A percentile compares a stretch with the other conserved stretches of the same genome.
phyloP scores from a whole-genome alignment of 1,139 yeast species.

The Taphrina wiesneri region DNA sequence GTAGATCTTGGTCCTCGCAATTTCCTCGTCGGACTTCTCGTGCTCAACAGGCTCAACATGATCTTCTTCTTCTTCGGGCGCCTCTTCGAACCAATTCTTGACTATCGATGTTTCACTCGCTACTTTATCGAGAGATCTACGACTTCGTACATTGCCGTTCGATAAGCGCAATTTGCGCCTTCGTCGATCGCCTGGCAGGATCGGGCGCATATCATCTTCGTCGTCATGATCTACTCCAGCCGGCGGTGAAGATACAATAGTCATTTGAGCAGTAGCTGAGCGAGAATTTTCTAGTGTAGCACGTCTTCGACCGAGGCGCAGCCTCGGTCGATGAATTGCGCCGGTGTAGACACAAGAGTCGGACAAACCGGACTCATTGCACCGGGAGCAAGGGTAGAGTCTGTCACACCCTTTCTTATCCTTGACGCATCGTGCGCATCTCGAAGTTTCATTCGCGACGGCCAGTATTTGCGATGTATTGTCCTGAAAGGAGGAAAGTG shows the following conservation, averaged over 20 bases:
- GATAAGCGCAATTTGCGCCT: background rate
- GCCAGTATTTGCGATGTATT: background rate
- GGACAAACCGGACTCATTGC: background rate
- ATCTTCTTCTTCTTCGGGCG: background rate
- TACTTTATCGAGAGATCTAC: too few relatives aligned
- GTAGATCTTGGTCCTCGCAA: background rate
- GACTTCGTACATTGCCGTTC: background rate
- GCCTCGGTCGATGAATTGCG: background rate
- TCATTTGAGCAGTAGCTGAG: background rate
- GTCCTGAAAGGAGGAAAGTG: background rate
- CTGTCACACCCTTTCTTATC: slow-evolving; percentile 16
- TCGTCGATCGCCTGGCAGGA: background rate
- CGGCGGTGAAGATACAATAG: background rate
- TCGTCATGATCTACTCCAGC: background rate
- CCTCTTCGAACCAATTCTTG: slow-evolving; percentile 15
- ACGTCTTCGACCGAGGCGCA: background rate
- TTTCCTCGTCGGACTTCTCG: slow-evolving; percentile 17
- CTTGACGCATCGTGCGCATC: slow-evolving; percentile 7
- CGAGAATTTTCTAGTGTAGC: background rate
- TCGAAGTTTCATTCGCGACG: background rate
- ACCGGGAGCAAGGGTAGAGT: background rate
- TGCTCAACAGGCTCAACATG: background rate
- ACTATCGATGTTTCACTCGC: background rate
- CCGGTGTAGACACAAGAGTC: slow-evolving; percentile 7
- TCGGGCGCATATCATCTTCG: background rate